Evolutionary conservation across 2,329 filamentous ascomycete species (phyloP).

Genomic region (Daldinia sp.): DNA sequence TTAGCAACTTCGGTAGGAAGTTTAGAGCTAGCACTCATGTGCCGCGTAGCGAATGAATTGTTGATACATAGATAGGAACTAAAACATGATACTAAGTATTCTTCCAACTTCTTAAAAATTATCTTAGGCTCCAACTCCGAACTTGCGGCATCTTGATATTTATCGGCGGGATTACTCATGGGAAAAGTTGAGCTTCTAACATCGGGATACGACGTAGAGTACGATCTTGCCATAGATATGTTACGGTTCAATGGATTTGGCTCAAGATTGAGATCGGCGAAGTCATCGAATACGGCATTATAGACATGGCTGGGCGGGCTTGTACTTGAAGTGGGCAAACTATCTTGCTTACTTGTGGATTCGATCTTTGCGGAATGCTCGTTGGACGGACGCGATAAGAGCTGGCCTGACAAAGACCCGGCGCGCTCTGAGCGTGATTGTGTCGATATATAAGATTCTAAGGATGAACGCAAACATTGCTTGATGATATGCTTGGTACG

Average conservation of each 20-base stretch:
- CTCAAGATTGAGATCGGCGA: conserved; percentile 53
- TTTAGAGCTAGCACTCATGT: conserved; percentile 52
- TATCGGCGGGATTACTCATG: conserved; percentile 17
- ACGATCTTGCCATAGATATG: conserved; percentile 53
- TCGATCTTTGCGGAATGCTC: conserved; percentile 41
- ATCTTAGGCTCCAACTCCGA: conserved; percentile 60
- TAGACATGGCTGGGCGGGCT: conserved; percentile 43
- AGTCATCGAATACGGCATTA: conserved; percentile 54
- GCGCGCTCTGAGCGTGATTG: conserved; percentile 27
- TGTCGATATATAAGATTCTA: conserved; percentile 50
- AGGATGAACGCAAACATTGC: conserved; percentile 56
- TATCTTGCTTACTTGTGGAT: conserved; percentile 39
- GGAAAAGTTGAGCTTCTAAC: conserved; percentile 43
- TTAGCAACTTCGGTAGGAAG: conserved; percentile 48
- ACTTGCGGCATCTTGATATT: conserved; percentile 29
- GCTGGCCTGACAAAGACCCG: conserved; percentile 23
- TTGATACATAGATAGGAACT: conserved; percentile 80
- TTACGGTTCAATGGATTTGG: conserved; percentile 50
- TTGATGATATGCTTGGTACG: conserved; percentile 66
- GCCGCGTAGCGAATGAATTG: conserved; percentile 74
- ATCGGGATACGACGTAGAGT: conserved; percentile 62
- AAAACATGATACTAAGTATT: conserved; percentile 79
- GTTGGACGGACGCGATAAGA: conserved; percentile 39
- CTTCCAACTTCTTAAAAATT: conserved; percentile 81
- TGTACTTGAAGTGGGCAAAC: conserved; percentile 43